phyloP scores from a whole-genome alignment of 2,329 filamentous ascomycete genomes.

The Epichloe gansuensis region DNA sequence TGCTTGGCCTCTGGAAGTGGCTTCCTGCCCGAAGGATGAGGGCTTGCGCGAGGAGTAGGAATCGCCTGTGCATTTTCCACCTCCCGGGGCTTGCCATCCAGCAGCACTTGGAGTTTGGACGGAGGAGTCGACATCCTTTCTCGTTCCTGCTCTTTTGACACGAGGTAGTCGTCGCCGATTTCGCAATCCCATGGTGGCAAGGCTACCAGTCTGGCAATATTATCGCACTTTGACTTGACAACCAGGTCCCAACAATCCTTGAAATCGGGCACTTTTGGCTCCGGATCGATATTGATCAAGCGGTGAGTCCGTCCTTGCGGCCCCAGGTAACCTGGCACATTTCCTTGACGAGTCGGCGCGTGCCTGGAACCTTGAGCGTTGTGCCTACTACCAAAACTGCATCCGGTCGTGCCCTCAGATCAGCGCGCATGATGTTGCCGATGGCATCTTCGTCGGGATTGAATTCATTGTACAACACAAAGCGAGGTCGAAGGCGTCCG shows the following conservation, averaged over 20 bases:
- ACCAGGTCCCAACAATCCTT: slow-evolving; percentile 91
- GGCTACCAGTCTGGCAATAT: slow-evolving; percentile 63
- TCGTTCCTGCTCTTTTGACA: slow-evolving; percentile 33
- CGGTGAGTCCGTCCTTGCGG: slow-evolving; percentile 70
- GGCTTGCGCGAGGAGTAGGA: slow-evolving; percentile 46
- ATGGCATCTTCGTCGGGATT: slow-evolving; percentile 97
- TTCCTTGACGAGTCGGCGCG: slow-evolving; percentile 78
- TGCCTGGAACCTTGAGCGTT: slow-evolving; percentile 87
- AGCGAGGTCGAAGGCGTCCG: slow-evolving; percentile 76
- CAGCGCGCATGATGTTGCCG: slow-evolving; percentile 75
- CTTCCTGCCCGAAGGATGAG: slow-evolving; percentile 36
- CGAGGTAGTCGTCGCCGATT: slow-evolving; percentile 37
- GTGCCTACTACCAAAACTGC: slow-evolving; percentile 92
- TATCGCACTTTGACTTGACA: slow-evolving; percentile 76
- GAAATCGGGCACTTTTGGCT: slow-evolving; percentile 71
- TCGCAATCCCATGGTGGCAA: slow-evolving; percentile 46
- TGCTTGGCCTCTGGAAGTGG: slow-evolving; percentile 35
- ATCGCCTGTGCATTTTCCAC: slow-evolving; percentile 36
- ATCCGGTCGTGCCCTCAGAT: slow-evolving; percentile 76
- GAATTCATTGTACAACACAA: slow-evolving; percentile 94
- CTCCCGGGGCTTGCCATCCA: slow-evolving; percentile 25
- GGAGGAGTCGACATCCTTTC: slow-evolving; percentile 20
- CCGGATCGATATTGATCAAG: slow-evolving; percentile 88
- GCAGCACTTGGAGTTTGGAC: slow-evolving; percentile 11
- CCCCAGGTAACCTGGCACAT: slow-evolving; percentile 79